phyloP scores from a whole-genome alignment of 345 rosid species.

The Eutrema heterophyllum region DNA sequence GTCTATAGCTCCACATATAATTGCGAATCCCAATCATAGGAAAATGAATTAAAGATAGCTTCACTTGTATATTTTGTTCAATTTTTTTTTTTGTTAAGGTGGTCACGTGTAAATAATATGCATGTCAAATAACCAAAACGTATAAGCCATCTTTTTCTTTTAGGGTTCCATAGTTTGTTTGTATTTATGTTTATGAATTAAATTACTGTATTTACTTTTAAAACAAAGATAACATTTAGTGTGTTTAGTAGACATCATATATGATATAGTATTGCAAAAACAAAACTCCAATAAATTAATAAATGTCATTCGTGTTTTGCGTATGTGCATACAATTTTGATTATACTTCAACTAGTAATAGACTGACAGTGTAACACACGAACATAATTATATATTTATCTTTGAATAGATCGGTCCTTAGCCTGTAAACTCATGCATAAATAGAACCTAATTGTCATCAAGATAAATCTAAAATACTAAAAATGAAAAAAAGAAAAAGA shows the following conservation, averaged over 20 bases:
- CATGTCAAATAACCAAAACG: slow-evolving; percentile 4
- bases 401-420: not conserved
- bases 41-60: not conserved
- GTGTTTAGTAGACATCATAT: not conserved
- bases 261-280: not conserved
- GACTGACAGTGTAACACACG: not conserved
- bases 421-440: not conserved
- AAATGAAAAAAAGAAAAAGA: too few relatives aligned
- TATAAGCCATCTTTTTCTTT: not conserved
- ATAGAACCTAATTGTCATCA: not conserved
- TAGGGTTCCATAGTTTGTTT: not conserved
- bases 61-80: not conserved
- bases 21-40: not conserved
- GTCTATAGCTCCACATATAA: not conserved
- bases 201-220: not conserved
- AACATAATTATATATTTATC: not conserved
- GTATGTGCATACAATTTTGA: not conserved
- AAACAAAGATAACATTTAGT: not conserved
- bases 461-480: not conserved
- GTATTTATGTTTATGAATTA: not conserved
- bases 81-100: not conserved
- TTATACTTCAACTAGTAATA: not conserved
- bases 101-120: not conserved
- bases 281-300: not conserved
- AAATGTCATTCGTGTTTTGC: not conserved